These are phyloP conservation scores for Dovyalis caffra DNA, from an alignment of 345 rosid species.

Conservation along the genomic window DNA sequence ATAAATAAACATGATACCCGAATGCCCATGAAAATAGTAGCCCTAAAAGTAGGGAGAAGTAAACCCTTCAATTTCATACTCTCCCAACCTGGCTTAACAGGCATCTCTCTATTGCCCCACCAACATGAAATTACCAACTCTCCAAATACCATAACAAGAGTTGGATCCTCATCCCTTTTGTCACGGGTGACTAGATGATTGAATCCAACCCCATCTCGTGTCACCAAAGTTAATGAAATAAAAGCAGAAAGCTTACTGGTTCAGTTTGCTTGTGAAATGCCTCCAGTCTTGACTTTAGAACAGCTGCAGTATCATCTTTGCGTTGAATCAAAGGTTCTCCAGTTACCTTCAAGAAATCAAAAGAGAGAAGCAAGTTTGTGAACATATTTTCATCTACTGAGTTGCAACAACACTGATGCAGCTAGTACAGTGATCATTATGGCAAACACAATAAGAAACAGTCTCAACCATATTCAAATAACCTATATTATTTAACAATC, in stretches of 20 bases:
- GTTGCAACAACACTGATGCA: neutral
- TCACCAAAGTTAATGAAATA: neutral
- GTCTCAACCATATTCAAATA: neutral
- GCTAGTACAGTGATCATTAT: neutral
- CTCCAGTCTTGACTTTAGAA: constrained; percentile 85
- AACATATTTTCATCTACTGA: neutral
- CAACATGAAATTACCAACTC: neutral
- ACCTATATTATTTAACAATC: neutral
- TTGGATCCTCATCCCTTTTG: neutral
- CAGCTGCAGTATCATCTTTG: constrained; percentile 85
- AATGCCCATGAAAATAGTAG: neutral
- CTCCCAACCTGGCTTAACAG: neutral
- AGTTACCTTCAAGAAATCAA: constrained; percentile 52
- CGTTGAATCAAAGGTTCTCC: constrained; percentile 92
- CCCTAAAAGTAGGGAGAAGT: neutral
- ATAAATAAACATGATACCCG: neutral
- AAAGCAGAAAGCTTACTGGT: constrained; percentile 48
- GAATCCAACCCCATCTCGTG: neutral
- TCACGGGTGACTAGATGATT: neutral
- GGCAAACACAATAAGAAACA: neutral
- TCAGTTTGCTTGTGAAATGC: constrained; percentile 89
- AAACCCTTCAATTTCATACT: neutral
- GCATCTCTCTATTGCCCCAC: neutral
- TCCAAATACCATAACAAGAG: neutral
- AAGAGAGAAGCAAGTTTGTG: neutral